Conservation (phyloP, 2,329 filamentous ascomycete species). For the Ceratocystis colombiana region DNA sequence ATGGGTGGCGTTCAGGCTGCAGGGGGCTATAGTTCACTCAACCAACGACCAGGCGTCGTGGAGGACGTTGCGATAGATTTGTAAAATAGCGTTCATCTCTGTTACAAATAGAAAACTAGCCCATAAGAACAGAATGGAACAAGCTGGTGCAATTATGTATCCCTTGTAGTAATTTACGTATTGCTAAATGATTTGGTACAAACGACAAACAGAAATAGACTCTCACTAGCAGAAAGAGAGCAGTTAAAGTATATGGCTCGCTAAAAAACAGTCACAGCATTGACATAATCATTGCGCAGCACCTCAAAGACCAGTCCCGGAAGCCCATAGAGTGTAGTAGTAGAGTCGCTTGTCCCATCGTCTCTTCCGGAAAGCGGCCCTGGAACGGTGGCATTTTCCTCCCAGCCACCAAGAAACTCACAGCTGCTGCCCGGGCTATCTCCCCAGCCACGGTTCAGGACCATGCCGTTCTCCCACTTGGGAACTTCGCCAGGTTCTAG, state of each 20-base stretch:
- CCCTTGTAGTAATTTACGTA: not conserved
- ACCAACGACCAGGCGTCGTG: constrained; percentile 10
- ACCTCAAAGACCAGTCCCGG: constrained; percentile 94
- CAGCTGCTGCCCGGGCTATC: constrained; percentile 85
- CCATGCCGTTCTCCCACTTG: constrained; percentile 61
- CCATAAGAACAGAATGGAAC: not conserved
- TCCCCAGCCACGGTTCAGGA: constrained; percentile 81
- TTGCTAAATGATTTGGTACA: not conserved
- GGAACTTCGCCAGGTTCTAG: constrained; percentile 47
- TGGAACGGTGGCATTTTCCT: constrained; percentile 50
- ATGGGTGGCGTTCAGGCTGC: constrained; percentile 17
- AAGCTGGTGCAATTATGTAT: not conserved
- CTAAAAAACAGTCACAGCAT: constrained; percentile 79
- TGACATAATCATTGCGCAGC: constrained; percentile 80
- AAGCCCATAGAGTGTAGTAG: constrained; percentile 83
- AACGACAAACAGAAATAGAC: not conserved
- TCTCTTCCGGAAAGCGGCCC: constrained; percentile 39
- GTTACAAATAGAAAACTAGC: not conserved
- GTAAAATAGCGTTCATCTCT: constrained; percentile 16
- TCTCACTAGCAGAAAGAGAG: not conserved
- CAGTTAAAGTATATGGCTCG: not conserved
- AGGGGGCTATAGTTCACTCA: constrained; percentile 14
- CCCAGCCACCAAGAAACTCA: constrained; percentile 76
- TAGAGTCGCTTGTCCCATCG: constrained; percentile 48
- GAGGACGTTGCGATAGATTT: constrained; percentile 23